phyloP scores from a whole-genome alignment of 129 eudicot species.

The Cynara cardunculus region DNA sequence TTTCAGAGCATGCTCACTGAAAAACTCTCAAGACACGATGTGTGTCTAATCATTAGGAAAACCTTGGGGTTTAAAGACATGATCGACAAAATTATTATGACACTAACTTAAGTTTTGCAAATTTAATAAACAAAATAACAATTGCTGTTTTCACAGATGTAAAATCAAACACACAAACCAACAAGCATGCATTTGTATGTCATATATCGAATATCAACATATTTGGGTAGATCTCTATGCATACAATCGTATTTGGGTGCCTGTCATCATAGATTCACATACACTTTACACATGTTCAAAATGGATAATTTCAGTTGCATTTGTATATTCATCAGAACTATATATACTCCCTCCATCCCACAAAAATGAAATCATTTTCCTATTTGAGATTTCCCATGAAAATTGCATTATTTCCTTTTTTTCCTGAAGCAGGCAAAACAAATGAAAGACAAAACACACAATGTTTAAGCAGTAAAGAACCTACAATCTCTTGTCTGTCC shows the following conservation, averaged over 20 bases:
- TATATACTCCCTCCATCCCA: neutral
- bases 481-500: slow-evolving; percentile 38
- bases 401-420: neutral
- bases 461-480: slow-evolving; percentile 18
- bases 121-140: too few species aligned
- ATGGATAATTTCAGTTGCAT: neutral
- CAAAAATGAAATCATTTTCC: neutral
- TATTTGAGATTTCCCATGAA: neutral
- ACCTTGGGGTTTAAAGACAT: neutral
- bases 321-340: neutral
- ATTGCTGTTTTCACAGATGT: neutral
- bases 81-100: neutral
- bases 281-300: neutral
- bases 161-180: neutral
- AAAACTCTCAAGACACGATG: too few species aligned
- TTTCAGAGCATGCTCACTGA: too few species aligned
- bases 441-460: neutral
- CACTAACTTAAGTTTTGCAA: neutral
- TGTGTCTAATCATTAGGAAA: too few species aligned
- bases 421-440: neutral
- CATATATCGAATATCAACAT: neutral
- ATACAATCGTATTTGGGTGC: neutral
- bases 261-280: neutral
- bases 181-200: neutral
- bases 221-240: neutral